A percentile compares a stretch with the other conserved stretches of the same genome.
These are phyloP conservation scores for Filobasidium wieringae DNA, from an alignment of 768 basidiomycete genomes.

Conservation along the genomic window DNA sequence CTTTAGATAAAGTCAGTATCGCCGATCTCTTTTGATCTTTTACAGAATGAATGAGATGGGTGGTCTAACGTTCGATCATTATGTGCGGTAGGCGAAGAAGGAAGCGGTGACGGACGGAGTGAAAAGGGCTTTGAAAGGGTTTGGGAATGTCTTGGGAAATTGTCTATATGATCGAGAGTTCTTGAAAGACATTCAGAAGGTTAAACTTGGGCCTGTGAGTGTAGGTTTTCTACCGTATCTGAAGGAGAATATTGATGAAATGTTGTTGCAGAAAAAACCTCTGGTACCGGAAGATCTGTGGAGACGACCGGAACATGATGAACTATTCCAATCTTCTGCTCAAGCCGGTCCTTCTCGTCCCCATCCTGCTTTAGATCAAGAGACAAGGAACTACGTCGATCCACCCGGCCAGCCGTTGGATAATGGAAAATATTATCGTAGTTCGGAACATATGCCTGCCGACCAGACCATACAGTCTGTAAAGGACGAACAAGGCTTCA, in stretches of 20 bases:
- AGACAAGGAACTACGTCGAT: no score
- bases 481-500: neutral
- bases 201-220: conserved; percentile 70
- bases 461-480: no score
- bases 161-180: conserved; percentile 95
- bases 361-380: neutral
- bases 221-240: neutral
- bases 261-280: conserved; percentile 18
- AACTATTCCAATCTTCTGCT: conserved; percentile 7
- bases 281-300: conserved; percentile 29
- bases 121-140: conserved; percentile 79
- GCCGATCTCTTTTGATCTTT: neutral
- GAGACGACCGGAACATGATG: conserved; percentile 31
- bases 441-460: no score
- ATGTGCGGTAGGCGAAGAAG: conserved; percentile 71
- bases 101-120: conserved; percentile 92
- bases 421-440: no score
- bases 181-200: conserved; percentile 68
- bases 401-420: no score
- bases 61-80: neutral
- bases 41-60: neutral
- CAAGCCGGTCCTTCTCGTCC: neutral
- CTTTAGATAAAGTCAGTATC: conserved; percentile 71
- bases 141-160: conserved; percentile 89
- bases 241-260: neutral